phyloP scores from a whole-genome alignment of 164 flowering plant species.

The Kingdonia uniflora region DNA sequence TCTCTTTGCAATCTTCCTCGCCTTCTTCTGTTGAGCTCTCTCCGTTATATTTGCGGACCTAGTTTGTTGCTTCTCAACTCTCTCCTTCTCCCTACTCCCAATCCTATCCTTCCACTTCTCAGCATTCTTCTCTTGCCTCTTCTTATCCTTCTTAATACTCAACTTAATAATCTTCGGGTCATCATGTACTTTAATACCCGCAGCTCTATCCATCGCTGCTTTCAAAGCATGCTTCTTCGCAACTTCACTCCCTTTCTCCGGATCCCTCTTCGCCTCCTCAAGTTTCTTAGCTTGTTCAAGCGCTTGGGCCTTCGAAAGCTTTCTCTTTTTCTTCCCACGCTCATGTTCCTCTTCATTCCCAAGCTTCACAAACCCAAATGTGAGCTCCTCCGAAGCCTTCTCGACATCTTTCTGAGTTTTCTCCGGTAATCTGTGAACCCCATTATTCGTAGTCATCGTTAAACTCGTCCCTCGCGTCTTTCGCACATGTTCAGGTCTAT shows the following conservation, averaged over 20 bases:
- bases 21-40: constrained; percentile 56
- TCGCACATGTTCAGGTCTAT: constrained; percentile 16
- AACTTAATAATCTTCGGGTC: constrained; percentile 54
- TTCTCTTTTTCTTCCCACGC: constrained; percentile 44
- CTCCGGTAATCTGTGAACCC: no score
- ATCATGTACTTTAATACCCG: constrained; percentile 78
- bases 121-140: constrained; percentile 53
- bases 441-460: no score
- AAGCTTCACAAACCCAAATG: constrained; percentile 58
- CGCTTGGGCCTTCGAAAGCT: constrained; percentile 50
- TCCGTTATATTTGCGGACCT: constrained; percentile 52
- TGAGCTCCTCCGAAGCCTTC: constrained; percentile 41
- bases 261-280: constrained; percentile 66
- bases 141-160: constrained; percentile 76
- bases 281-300: constrained; percentile 51
- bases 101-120: constrained; percentile 81
- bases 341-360: constrained; percentile 32
- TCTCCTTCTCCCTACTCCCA: constrained; percentile 40
- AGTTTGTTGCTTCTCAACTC: constrained; percentile 52
- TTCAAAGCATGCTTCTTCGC: constrained; percentile 60
- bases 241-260: constrained; percentile 41
- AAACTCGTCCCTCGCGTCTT: constrained; percentile 29
- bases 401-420: constrained; percentile 27
- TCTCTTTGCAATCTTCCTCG: constrained; percentile 63
- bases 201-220: constrained; percentile 66